Base-by-base conservation (phyloP, 2,329 filamentous ascomycete species). In the Diaporthe nobilis region DNA sequence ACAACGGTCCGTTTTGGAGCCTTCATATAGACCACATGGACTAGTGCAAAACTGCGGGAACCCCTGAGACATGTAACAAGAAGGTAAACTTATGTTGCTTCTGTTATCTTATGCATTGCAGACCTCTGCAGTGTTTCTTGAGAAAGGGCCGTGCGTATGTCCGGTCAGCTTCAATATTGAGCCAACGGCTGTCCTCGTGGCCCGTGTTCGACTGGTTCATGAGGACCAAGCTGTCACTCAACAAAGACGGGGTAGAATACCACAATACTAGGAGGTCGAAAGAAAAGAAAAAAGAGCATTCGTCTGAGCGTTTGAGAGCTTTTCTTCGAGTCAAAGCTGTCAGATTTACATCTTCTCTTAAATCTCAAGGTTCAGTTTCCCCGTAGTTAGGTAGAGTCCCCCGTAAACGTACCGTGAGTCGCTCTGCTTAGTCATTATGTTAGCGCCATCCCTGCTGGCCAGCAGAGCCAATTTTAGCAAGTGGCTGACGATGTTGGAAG, bases 401-500 rank as follows among this genome's bases (percentile, higher is more conserved):
- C 15, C 5, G 42, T 34, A 12, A 22, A 7, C 10, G 22, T 49
- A 28, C 5, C 4, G 28, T 12, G 4, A 3, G 34, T 34, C 4
- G 49, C 9, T 25, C 1, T 42, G 49, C 65, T 70, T 55, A 70
- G 49, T 70, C 65, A 70, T 70, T 12, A 1, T 0, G 28, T 28
- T 70, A 70, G 65, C 34, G 65, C n/a, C 34, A 20, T 42, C 25
- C 20, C 49, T 17, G 49, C n/a, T 31, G 13, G 4, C 60, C 39
- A 22, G 60, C 39, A 42, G 65, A 42, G 65, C 65, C 65, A 70
- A 70, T 70, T 70, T 70, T 70, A 70, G 65, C 65, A 70, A 70
- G 49, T 70, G 65, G 49, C 65, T 70, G 65, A 70, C 65, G 65
- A 55, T 55, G 65, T 53, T 73, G 58, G 71, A 65, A 73, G 71